A percentile compares a stretch with the other conserved stretches of the same genome.
Conservation (phyloP, 2,329 filamentous ascomycete species). For the Alternaria tenuissima region DNA sequence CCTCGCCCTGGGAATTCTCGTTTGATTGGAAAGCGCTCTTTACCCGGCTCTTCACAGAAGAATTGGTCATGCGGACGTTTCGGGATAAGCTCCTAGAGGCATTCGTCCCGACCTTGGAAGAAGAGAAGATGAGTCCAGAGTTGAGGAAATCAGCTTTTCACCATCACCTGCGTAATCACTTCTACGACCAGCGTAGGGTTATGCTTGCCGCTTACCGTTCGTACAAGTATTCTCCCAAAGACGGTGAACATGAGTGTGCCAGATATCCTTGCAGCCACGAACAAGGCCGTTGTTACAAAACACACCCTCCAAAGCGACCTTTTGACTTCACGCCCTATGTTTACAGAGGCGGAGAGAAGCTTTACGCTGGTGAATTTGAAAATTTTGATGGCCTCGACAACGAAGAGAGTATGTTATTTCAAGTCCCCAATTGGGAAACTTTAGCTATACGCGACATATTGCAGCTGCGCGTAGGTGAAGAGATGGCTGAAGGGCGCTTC, state of each 20-base stretch:
- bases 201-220: background rate
- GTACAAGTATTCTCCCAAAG: background rate
- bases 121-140: background rate
- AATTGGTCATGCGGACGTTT: background rate
- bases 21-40: constrained; percentile 14
- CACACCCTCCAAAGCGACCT: background rate
- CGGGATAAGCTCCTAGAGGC: background rate
- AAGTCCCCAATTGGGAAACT: background rate
- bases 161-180: background rate
- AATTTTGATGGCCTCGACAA: too few relatives aligned
- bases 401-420: too few relatives aligned
- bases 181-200: background rate
- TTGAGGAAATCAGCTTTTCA: background rate
- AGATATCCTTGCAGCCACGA: background rate
- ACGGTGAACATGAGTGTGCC: too few relatives aligned
- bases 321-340: background rate
- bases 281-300: too few relatives aligned
- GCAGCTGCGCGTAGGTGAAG: background rate
- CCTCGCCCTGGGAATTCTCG: background rate
- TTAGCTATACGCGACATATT: background rate
- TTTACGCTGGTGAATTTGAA: background rate
- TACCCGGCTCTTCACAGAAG: constrained; percentile 10
- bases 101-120: background rate
- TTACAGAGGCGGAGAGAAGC: background rate
- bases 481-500: background rate